Evolutionary conservation across 139 green algal species (phyloP).

Genomic region (Chlamydomonas sp.): DNA sequence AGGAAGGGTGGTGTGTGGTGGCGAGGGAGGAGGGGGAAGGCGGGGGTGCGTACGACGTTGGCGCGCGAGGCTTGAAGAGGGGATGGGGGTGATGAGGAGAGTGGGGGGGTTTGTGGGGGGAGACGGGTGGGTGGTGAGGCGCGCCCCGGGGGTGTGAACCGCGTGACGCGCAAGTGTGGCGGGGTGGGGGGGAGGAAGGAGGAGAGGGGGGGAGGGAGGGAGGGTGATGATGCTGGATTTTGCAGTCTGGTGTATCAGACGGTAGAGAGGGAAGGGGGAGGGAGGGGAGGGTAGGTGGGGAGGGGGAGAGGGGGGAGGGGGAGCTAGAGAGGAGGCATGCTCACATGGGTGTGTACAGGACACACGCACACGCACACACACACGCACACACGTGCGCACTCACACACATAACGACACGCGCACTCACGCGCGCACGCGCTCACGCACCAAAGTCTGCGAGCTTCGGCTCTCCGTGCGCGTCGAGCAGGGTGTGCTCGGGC

Average conservation of each 20-base stretch:
- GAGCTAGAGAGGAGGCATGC: too few species aligned
- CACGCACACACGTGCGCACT: too few species aligned
- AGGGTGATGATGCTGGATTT: not conserved
- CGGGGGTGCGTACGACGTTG: not conserved
- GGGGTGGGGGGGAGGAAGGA: not conserved
- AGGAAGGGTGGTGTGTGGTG: not conserved
- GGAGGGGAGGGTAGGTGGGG: constrained; percentile 1
- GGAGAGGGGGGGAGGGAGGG: not conserved
- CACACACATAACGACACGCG: too few species aligned
- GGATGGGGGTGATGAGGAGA: too few species aligned
- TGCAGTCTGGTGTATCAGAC: not conserved
- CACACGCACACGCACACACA: too few species aligned
- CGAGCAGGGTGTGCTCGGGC: too few species aligned
- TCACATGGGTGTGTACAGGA: too few species aligned
- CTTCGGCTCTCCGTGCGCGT: too few species aligned
- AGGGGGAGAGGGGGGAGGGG: constrained; percentile 37
- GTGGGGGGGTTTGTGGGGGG: too few species aligned
- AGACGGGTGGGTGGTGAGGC: not conserved
- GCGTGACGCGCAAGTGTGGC: not conserved
- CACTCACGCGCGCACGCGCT: too few species aligned
- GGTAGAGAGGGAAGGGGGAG: not conserved
- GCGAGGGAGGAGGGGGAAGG: not conserved
- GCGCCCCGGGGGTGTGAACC: not conserved
- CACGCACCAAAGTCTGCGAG: too few species aligned
- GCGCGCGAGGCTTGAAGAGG: too few species aligned